These are phyloP conservation scores for Apiospora arundinis DNA, from an alignment of 2,329 filamentous ascomycete genomes.

Conservation along the genomic window DNA sequence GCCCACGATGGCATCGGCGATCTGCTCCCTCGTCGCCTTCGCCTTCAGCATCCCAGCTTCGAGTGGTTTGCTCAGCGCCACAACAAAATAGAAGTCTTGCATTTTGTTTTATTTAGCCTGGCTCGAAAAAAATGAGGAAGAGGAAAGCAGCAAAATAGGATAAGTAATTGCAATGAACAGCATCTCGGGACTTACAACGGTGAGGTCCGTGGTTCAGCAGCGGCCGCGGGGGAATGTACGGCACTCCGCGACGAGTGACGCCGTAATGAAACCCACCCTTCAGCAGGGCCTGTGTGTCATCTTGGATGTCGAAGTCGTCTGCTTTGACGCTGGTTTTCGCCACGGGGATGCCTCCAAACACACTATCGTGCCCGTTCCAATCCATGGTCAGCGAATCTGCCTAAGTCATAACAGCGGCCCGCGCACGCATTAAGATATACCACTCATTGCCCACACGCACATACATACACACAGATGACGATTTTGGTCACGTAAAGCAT, in stretches of 20 bases:
- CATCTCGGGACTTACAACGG: slow-evolving; percentile 45
- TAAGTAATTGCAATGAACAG: background rate
- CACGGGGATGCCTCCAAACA: slow-evolving; percentile 49
- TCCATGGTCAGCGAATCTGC: background rate
- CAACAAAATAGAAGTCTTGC: slow-evolving; percentile 50
- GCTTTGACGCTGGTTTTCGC: slow-evolving; percentile 41
- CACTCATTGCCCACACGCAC: no score
- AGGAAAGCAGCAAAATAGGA: background rate
- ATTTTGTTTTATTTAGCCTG: background rate
- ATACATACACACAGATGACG: background rate
- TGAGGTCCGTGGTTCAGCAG: slow-evolving; percentile 58
- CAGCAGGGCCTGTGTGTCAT: slow-evolving; percentile 38
- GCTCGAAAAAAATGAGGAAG: no score
- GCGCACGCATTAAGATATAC: background rate
- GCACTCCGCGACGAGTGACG: slow-evolving; percentile 44
- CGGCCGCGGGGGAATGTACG: slow-evolving; percentile 55
- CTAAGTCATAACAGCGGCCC: background rate
- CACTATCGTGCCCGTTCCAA: slow-evolving; percentile 25
- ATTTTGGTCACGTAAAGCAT: background rate
- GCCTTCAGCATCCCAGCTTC: slow-evolving; percentile 44
- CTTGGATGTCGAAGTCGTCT: slow-evolving; percentile 45
- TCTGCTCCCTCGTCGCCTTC: slow-evolving; percentile 49
- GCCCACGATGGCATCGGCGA: slow-evolving; percentile 50
- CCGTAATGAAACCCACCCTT: slow-evolving; percentile 56
- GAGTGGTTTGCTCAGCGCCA: slow-evolving; percentile 53